Conservation (phyloP, 2,329 filamentous ascomycete species). For the Arthrobotrys sphaeroides region DNA sequence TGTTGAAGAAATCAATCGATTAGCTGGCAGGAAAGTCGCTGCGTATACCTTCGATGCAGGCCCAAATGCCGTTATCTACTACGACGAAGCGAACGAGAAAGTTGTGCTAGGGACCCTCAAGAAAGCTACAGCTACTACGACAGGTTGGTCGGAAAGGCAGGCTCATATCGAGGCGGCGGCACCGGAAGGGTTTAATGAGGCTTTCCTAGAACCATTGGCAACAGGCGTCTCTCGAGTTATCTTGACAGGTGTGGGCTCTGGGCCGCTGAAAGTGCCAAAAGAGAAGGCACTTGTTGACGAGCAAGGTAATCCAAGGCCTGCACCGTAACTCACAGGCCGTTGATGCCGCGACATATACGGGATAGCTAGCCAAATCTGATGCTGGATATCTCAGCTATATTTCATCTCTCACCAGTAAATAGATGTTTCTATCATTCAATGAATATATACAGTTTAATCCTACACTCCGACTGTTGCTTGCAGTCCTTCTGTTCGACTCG, state of each 20-base stretch:
- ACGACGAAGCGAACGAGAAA: conserved; percentile 78
- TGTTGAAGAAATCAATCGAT: conserved; percentile 86
- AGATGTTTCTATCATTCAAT: background rate
- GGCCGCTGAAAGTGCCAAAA: conserved; percentile 81
- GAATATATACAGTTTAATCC: conserved; percentile 16
- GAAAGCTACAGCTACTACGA: conserved; percentile 69
- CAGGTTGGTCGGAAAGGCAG: conserved; percentile 75
- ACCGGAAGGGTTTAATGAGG: conserved; percentile 71
- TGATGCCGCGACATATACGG: background rate
- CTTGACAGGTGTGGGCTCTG: conserved; percentile 88
- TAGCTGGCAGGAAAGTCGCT: conserved; percentile 79
- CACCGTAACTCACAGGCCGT: background rate
- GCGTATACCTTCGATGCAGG: conserved; percentile 98
- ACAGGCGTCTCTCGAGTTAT: conserved; percentile 89
- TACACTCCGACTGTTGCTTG: background rate
- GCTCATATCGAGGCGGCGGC: conserved; percentile 66
- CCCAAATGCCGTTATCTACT: conserved; percentile 97
- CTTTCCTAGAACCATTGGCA: conserved; percentile 73
- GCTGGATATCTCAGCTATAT: background rate
- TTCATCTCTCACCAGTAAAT: background rate
- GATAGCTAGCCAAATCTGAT: background rate
- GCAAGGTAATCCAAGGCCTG: conserved; percentile 33
- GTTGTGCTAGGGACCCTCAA: conserved; percentile 82
- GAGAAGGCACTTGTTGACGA: conserved; percentile 35
- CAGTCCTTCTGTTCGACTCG: background rate